Percentiles rank a stretch among this genome's conserved stretches.
These are phyloP conservation scores for Epichloe gansuensis DNA, from an alignment of 2,329 filamentous ascomycete genomes.

Conservation along the genomic window DNA sequence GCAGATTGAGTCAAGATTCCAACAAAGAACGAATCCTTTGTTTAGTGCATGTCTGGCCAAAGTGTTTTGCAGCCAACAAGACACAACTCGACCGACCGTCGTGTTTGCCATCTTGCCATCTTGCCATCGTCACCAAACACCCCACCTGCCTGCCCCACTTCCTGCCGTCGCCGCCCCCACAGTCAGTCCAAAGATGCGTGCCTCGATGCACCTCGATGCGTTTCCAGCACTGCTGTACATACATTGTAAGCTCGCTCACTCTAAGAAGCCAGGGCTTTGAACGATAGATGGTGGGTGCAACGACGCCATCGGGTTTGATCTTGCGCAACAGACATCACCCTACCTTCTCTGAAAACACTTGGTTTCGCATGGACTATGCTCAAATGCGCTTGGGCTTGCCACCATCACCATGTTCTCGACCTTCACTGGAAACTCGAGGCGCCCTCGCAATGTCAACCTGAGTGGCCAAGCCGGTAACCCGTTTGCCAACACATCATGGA, in stretches of 20 bases:
- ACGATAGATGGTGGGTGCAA: background rate
- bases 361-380: background rate
- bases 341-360: background rate
- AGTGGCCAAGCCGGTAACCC: conserved; percentile 74
- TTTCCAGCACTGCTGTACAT: background rate
- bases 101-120: background rate
- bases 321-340: background rate
- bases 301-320: background rate
- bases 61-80: too few species aligned
- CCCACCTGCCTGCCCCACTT: background rate
- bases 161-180: background rate
- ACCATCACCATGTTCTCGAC: conserved; percentile 64
- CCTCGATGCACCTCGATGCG: background rate
- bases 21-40: too few species aligned
- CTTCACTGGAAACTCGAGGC: conserved; percentile 78
- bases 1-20: too few species aligned
- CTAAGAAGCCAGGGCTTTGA: background rate
- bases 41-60: too few species aligned
- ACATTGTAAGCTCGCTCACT: background rate
- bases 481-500: conserved; percentile 53
- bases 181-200: background rate
- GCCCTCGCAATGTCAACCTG: conserved; percentile 84
- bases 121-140: background rate
- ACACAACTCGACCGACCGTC: too few species aligned
- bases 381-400: conserved; percentile 1